A percentile compares a stretch with the other conserved stretches of the same genome.
Conservation (phyloP, 2,329 filamentous ascomycete genomes). For the Dactylellina drechsleri region DNA sequence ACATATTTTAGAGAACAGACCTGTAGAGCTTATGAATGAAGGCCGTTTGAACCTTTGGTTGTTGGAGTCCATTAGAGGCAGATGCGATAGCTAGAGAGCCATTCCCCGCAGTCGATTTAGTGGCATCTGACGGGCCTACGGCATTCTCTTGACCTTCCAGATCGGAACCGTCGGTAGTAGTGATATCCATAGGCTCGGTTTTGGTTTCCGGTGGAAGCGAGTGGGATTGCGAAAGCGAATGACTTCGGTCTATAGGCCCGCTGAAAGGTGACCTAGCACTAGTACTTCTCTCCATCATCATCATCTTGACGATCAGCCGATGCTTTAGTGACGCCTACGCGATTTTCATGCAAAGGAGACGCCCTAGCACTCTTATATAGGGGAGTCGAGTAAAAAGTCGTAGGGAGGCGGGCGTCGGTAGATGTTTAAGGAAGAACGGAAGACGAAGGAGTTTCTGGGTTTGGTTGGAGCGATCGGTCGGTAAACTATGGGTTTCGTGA, state of each 20-base stretch:
- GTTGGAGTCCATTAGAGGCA: slow-evolving; percentile 72
- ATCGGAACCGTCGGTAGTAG: slow-evolving; percentile 36
- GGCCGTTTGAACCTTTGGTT: slow-evolving; percentile 97
- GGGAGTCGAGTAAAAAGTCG: slow-evolving; percentile 1
- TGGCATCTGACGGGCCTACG: slow-evolving; percentile 58
- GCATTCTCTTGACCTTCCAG: slow-evolving; percentile 32
- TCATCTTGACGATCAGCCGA: slow-evolving; percentile 46
- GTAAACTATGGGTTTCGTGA: slow-evolving; percentile 3
- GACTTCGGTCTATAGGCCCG: slow-evolving; percentile 45
- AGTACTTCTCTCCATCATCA: slow-evolving; percentile 55
- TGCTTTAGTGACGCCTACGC: background rate
- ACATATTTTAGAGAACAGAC: slow-evolving; percentile 67
- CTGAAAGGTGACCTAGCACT: slow-evolving; percentile 54
- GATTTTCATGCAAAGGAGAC: background rate
- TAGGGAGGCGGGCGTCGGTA: too few species aligned
- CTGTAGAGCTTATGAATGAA: slow-evolving; percentile 99
- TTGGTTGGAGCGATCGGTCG: slow-evolving; percentile 10
- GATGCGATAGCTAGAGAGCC: slow-evolving; percentile 42
- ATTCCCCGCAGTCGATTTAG: slow-evolving; percentile 67
- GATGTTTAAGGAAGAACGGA: background rate
- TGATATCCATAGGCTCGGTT: slow-evolving; percentile 44
- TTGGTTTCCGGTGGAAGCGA: slow-evolving; percentile 37
- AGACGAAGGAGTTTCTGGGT: background rate
- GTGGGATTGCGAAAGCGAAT: slow-evolving; percentile 48
- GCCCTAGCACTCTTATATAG: background rate